phyloP scores from a whole-genome alignment of 2,329 filamentous ascomycete species.

The Trichoderma sp. region DNA sequence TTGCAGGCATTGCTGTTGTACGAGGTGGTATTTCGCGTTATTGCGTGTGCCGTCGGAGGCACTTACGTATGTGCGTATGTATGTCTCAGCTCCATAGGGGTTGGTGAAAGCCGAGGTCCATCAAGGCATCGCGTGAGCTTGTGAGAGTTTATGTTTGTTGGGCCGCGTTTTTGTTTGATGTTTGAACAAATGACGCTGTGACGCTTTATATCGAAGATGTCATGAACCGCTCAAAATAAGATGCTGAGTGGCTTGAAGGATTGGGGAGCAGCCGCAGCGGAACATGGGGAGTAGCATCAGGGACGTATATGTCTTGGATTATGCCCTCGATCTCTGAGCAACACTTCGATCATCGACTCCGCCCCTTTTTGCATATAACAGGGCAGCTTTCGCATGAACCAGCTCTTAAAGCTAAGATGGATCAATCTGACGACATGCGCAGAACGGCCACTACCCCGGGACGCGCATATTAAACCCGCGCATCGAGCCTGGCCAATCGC shows the following conservation, averaged over 20 bases:
- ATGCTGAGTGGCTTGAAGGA: slow-evolving; percentile 18
- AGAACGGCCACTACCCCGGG: neutral
- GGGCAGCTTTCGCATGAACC: neutral
- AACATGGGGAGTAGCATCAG: neutral
- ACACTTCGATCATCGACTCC: neutral
- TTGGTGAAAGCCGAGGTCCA: neutral
- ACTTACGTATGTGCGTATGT: neutral
- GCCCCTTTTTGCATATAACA: neutral
- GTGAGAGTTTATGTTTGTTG: neutral
- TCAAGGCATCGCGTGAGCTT: neutral
- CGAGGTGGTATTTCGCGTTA: neutral
- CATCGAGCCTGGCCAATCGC: neutral
- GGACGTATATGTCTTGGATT: neutral
- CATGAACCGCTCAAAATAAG: neutral
- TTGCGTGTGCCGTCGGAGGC: neutral
- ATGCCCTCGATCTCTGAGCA: neutral
- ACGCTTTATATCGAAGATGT: neutral
- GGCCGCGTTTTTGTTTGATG: neutral
- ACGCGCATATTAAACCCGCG: neutral
- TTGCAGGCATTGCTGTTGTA: neutral
- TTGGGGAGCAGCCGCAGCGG: neutral
- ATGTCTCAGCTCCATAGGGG: neutral
- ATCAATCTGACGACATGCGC: neutral
- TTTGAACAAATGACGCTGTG: neutral
- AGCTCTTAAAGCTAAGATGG: neutral